These are phyloP conservation scores for Fusarium lyarnte DNA, from an alignment of 2,329 filamentous ascomycete genomes.

Conservation along the genomic window DNA sequence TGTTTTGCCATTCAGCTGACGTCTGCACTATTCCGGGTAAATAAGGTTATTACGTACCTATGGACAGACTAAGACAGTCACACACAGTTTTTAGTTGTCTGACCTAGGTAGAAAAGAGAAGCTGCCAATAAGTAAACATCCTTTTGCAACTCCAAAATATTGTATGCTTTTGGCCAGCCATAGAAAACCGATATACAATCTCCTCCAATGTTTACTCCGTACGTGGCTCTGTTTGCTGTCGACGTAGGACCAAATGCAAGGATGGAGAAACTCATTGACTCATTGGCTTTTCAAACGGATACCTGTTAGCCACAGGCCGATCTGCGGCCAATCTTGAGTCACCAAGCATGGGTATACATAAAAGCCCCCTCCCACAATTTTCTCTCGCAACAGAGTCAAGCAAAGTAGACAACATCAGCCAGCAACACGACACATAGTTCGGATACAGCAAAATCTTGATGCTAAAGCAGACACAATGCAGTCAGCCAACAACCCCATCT, in stretches of 20 bases:
- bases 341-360: not conserved
- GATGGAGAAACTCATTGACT: not conserved
- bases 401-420: not conserved
- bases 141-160: not conserved
- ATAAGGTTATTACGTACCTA: not conserved
- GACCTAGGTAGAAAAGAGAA: not conserved
- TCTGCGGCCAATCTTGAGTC: not conserved
- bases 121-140: not conserved
- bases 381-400: not conserved
- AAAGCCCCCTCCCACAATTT: not conserved
- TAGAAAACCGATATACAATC: not conserved
- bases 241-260: not conserved
- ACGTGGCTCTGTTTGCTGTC: not conserved
- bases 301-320: not conserved
- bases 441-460: constrained; percentile 7
- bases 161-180: not conserved
- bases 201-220: not conserved
- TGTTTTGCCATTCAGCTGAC: not conserved
- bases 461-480: constrained; percentile 34
- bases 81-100: not conserved
- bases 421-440: not conserved
- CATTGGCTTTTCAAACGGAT: not conserved
- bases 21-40: not conserved
- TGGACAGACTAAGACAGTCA: not conserved
- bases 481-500: constrained; percentile 39